phyloP scores from a whole-genome alignment of 768 basidiomycete genomes.

The Sarcodon sp. region DNA sequence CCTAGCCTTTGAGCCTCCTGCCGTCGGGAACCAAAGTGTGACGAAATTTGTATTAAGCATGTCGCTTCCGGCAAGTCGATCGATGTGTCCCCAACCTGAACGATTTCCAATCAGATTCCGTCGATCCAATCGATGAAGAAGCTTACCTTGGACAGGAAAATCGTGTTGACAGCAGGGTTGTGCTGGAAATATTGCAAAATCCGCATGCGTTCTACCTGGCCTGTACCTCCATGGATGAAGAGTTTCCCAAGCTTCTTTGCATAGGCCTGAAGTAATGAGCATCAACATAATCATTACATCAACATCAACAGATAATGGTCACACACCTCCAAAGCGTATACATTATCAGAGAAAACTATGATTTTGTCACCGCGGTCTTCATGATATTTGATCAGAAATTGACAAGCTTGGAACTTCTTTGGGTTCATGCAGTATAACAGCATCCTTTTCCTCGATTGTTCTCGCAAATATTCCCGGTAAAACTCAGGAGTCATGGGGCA shows the following conservation, averaged over 20 bases:
- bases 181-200: conserved; percentile 94
- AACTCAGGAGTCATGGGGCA: conserved; percentile 99
- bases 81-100: conserved; percentile 91
- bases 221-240: conserved; percentile 93
- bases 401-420: conserved; percentile 97
- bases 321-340: conserved; percentile 85
- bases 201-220: conserved; percentile 91
- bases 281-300: neutral
- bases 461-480: conserved; percentile 91
- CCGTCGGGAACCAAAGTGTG: conserved; percentile 94
- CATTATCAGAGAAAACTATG: conserved; percentile 98
- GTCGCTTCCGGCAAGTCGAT: conserved; percentile 99
- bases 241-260: conserved; percentile 88
- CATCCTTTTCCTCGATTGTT: conserved; percentile 89
- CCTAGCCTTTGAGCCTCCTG: conserved; percentile 97
- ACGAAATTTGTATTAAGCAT: conserved; percentile 97
- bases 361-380: conserved; percentile 97
- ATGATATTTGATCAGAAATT: conserved; percentile 97
- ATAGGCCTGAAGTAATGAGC: conserved; percentile 47
- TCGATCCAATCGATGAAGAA: neutral
- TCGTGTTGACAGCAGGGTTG: conserved; percentile 91
- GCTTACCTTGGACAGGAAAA: conserved; percentile 89
- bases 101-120: neutral
- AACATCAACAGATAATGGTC: neutral
- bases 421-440: conserved; percentile 99